Percentiles rank a stretch among this genome's conserved stretches.
Conservation (phyloP, 495 filamentous ascomycete species). For the Neurospora sp. region DNA sequence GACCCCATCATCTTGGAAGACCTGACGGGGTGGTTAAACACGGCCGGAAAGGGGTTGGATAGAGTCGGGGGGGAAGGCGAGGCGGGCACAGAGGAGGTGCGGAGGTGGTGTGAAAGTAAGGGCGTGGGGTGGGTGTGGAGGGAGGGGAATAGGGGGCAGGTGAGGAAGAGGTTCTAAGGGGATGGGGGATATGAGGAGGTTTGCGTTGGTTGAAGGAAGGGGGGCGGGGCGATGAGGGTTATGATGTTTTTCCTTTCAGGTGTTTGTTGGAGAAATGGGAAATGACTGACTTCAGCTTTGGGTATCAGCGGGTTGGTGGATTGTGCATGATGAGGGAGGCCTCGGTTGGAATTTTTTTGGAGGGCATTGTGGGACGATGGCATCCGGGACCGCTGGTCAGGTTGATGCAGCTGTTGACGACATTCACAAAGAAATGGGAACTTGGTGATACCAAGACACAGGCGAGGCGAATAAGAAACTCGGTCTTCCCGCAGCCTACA, state of each 20-base stretch:
- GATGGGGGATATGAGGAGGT: neutral
- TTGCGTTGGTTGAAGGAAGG: neutral
- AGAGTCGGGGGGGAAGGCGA: slow-evolving; percentile 55
- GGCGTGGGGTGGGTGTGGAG: slow-evolving; percentile 65
- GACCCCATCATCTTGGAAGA: slow-evolving; percentile 89
- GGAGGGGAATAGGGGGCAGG: slow-evolving; percentile 33
- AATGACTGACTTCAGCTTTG: neutral
- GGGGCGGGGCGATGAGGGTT: neutral
- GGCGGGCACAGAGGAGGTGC: slow-evolving; percentile 47
- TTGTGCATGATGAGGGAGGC: neutral
- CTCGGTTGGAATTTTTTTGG: no score
- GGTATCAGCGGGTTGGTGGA: neutral
- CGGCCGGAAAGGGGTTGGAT: slow-evolving; percentile 54
- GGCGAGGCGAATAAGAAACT: neutral
- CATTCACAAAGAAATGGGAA: neutral
- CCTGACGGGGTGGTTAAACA: slow-evolving; percentile 73
- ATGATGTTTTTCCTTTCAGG: neutral
- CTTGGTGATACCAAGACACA: neutral
- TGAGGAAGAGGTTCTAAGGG: slow-evolving; percentile 37
- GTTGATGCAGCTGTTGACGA: neutral
- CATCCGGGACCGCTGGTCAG: neutral
- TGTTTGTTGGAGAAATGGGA: neutral
- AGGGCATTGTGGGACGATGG: no score
- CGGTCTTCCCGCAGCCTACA: no score
- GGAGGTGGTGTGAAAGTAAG: slow-evolving; percentile 79